Conservation (phyloP, 2,329 filamentous ascomycete genomes). For the Sclerotinia spermophila region DNA sequence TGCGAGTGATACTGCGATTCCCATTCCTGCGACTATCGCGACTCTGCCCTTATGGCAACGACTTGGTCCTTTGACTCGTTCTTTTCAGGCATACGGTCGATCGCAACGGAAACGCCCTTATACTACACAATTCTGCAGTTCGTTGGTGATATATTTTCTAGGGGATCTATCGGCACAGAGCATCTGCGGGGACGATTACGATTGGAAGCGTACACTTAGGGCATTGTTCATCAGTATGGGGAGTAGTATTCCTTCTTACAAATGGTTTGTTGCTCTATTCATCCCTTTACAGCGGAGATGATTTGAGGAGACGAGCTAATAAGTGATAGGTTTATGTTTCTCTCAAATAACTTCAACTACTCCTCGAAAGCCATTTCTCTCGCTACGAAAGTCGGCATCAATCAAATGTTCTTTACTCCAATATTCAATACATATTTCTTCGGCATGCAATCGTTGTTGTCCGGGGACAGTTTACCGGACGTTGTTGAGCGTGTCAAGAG, state of each 20-base stretch:
- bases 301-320: neutral
- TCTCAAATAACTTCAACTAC: conserved; percentile 82
- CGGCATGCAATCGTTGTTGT: conserved; percentile 70
- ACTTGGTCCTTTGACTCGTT: conserved; percentile 53
- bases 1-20: conserved; percentile 39
- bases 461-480: conserved; percentile 61
- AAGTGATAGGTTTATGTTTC: conserved; percentile 64
- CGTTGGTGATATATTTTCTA: conserved; percentile 72
- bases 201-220: conserved; percentile 64
- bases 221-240: conserved; percentile 71
- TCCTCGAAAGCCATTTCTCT: conserved; percentile 67
- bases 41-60: conserved; percentile 49
- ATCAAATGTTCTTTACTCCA: conserved; percentile 78
- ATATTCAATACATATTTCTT: conserved; percentile 83
- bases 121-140: conserved; percentile 72
- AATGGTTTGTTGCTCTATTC: conserved; percentile 58
- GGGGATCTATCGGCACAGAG: conserved; percentile 76
- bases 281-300: no score
- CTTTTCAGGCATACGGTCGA: conserved; percentile 60
- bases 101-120: conserved; percentile 71
- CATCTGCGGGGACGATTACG: conserved; percentile 60
- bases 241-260: conserved; percentile 73
- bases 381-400: conserved; percentile 71
- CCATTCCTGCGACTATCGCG: conserved; percentile 43
- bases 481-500: conserved; percentile 66